phyloP scores from a whole-genome alignment of 129 eudicot species.

The Ambrosia artemisiifolia region DNA sequence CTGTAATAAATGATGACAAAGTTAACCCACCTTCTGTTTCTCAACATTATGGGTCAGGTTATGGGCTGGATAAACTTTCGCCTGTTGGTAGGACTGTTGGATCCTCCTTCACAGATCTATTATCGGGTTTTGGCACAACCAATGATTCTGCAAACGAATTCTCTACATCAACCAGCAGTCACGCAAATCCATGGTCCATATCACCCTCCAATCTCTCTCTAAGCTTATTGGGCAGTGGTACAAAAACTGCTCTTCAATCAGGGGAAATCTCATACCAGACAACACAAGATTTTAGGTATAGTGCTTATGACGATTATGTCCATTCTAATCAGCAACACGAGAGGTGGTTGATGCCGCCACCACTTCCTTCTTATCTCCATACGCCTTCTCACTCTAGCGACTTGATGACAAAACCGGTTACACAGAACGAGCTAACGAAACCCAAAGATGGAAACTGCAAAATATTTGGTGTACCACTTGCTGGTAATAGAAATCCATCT shows the following conservation, averaged over 20 bases:
- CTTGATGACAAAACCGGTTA: slow-evolving; percentile 28
- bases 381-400: slow-evolving; percentile 47
- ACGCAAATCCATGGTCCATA: slow-evolving; percentile 55
- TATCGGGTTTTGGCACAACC: slow-evolving; percentile 77
- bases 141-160: slow-evolving; percentile 42
- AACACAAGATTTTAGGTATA: slow-evolving; percentile 47
- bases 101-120: slow-evolving; percentile 65
- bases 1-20: slow-evolving; percentile 53
- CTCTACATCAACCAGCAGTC: slow-evolving; percentile 36
- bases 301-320: slow-evolving; percentile 56
- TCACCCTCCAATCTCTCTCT: slow-evolving; percentile 62
- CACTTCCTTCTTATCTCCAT: slow-evolving; percentile 48
- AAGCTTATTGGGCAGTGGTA: slow-evolving; percentile 56
- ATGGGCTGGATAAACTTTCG: slow-evolving; percentile 42
- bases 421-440: slow-evolving; percentile 39
- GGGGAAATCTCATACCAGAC: slow-evolving; percentile 45
- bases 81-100: slow-evolving; percentile 48
- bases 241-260: slow-evolving; percentile 39
- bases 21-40: slow-evolving; percentile 48
- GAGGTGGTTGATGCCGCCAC: slow-evolving; percentile 75
- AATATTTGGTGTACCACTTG: slow-evolving; percentile 84
- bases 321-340: slow-evolving; percentile 42
- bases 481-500: slow-evolving; percentile 36
- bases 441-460: slow-evolving; percentile 70
- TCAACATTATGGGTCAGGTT: slow-evolving; percentile 40